These are phyloP conservation scores for Scytalidium lignicola DNA, from an alignment of 2,329 filamentous ascomycete species.

Conservation along the genomic window DNA sequence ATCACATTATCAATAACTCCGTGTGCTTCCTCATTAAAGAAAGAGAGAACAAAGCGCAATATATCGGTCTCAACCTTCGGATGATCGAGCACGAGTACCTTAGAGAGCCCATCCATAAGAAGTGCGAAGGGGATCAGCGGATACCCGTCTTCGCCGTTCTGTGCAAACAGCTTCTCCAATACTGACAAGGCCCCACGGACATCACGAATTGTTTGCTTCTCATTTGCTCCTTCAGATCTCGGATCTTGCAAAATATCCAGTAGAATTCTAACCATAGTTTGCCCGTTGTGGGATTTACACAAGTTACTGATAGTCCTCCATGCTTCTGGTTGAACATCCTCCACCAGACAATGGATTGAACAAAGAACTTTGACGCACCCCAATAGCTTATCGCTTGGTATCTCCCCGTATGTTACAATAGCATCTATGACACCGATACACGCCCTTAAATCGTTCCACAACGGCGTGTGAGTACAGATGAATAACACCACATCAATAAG, in stretches of 20 bases:
- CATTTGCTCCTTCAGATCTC: constrained; percentile 38
- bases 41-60: constrained; percentile 40
- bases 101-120: constrained; percentile 52
- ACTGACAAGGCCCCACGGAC: constrained; percentile 60
- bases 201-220: constrained; percentile 49
- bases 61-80: constrained; percentile 27
- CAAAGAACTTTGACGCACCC: constrained; percentile 66
- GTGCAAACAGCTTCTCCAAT: constrained; percentile 56
- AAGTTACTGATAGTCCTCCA: constrained; percentile 69
- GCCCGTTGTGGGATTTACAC: constrained; percentile 68
- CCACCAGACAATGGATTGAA: constrained; percentile 64
- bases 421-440: constrained; percentile 65
- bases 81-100: constrained; percentile 34
- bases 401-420: constrained; percentile 66
- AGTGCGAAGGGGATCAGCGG: constrained; percentile 54
- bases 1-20: constrained; percentile 50
- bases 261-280: constrained; percentile 60
- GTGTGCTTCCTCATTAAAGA: constrained; percentile 48
- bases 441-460: constrained; percentile 58
- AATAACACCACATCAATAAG: constrained; percentile 58
- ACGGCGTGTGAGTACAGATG: constrained; percentile 64
- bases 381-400: constrained; percentile 58
- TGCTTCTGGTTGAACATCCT: constrained; percentile 53
- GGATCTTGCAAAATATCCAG: constrained; percentile 55
- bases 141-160: constrained; percentile 54